Conservation (phyloP, 2,329 filamentous ascomycete species). For the Colletotrichum viniferum region DNA sequence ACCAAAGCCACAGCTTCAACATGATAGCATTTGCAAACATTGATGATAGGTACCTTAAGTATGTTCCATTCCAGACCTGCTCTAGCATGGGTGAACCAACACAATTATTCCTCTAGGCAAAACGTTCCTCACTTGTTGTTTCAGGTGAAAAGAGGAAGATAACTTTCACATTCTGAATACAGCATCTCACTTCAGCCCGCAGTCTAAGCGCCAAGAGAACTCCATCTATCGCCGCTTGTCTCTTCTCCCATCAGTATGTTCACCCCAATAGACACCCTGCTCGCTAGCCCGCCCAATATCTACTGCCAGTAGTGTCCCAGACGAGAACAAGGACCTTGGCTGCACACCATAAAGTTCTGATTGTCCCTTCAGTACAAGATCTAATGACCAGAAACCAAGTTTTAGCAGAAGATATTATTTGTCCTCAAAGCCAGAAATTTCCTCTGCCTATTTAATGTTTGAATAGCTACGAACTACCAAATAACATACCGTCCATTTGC, state of each 20-base stretch:
- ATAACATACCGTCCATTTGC: too few relatives aligned
- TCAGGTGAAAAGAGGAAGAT: accelerated
- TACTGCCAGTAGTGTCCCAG: accelerated
- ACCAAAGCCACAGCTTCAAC: not conserved
- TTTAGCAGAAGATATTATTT: too few relatives aligned
- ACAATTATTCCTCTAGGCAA: accelerated
- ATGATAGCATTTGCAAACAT: not conserved
- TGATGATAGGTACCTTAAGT: accelerated
- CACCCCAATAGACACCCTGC: not conserved
- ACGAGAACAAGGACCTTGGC: accelerated
- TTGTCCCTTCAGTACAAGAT: too few relatives aligned
- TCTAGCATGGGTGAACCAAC: accelerated
- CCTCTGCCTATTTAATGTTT: too few relatives aligned
- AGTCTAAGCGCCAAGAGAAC: accelerated
- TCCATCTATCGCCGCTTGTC: accelerated
- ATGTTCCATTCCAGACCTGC: accelerated
- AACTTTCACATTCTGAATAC: accelerated
- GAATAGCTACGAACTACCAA: too few relatives aligned
- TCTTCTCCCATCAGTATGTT: accelerated
- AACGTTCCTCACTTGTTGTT: accelerated
- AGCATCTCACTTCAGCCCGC: accelerated
- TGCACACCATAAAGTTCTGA: accelerated
- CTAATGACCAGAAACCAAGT: too few relatives aligned
- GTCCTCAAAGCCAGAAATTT: too few relatives aligned
- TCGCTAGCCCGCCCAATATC: accelerated